A percentile compares a stretch with the other conserved stretches of the same genome.
Conservation (phyloP, 495 filamentous ascomycete species). For the Entonaema liquescens region DNA sequence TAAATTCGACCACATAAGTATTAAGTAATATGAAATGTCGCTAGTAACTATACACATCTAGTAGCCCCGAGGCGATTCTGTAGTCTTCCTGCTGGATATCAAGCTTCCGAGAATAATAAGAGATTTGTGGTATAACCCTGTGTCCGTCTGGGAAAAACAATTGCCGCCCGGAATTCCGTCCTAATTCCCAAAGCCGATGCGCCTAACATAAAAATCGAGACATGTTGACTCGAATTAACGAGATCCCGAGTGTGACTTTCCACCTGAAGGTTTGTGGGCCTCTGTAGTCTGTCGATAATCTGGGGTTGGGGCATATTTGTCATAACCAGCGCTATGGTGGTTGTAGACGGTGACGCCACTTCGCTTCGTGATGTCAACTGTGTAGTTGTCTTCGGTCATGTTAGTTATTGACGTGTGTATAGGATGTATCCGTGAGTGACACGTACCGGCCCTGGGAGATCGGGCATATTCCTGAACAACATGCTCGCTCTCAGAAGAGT, state of each 20-base stretch:
- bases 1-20: neutral
- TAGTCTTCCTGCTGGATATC: slow-evolving; percentile 6
- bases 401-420: slow-evolving; percentile 4
- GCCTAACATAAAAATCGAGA: neutral
- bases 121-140: neutral
- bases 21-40: neutral
- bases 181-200: neutral
- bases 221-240: neutral
- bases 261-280: neutral
- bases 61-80: slow-evolving; percentile 24
- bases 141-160: neutral
- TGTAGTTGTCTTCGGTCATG: slow-evolving; percentile 18
- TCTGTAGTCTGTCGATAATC: neutral
- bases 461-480: slow-evolving; percentile 7
- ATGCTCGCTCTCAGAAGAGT: neutral
- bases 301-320: slow-evolving; percentile 17
- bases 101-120: neutral
- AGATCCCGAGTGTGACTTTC: neutral
- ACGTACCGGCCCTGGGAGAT: slow-evolving; percentile 20
- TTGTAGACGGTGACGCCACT: slow-evolving; percentile 19
- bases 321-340: slow-evolving; percentile 18
- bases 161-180: neutral
- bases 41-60: slow-evolving; percentile 18
- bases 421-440: neutral
- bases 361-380: slow-evolving; percentile 5